Conservation (phyloP, 495 filamentous ascomycete species). For the Neurospora terricola region DNA sequence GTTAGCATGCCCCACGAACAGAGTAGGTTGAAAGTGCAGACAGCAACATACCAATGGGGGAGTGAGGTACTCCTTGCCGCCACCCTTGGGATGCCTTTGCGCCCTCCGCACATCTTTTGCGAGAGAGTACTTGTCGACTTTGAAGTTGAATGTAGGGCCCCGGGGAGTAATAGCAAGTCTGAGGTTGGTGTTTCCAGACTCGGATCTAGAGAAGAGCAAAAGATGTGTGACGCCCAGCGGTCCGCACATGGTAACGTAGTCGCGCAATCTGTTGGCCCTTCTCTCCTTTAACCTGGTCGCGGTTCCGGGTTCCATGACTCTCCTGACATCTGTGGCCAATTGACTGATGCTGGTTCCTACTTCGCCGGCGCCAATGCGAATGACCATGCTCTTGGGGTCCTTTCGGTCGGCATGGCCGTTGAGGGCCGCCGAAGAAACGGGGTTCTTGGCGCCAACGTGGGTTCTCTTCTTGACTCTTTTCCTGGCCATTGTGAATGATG, state of each 20-base stretch:
- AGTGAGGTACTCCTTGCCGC: constrained; percentile 71
- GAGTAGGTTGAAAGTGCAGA: background rate
- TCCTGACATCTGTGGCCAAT: constrained; percentile 80
- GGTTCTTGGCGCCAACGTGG: constrained; percentile 62
- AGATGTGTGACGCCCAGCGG: constrained; percentile 91
- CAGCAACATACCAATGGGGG: constrained; percentile 56
- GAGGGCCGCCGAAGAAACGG: constrained; percentile 23
- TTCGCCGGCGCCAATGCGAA: constrained; percentile 88
- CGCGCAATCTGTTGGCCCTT: constrained; percentile 76
- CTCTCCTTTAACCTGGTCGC: constrained; percentile 82
- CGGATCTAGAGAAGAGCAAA: constrained; percentile 85
- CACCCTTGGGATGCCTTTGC: constrained; percentile 68
- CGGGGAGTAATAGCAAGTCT: constrained; percentile 80
- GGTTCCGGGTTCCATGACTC: constrained; percentile 93
- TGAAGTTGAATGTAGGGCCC: constrained; percentile 87
- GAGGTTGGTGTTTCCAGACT: constrained; percentile 84
- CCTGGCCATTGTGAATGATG: constrained; percentile 57
- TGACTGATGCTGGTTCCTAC: constrained; percentile 87
- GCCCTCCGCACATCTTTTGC: constrained; percentile 79
- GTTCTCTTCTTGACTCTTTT: constrained; percentile 82
- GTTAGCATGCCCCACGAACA: constrained; percentile 5
- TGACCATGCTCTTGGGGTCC: constrained; percentile 93
- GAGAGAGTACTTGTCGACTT: constrained; percentile 93
- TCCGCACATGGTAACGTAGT: constrained; percentile 93
- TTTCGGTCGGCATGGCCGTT: constrained; percentile 38